Percentiles rank a stretch among this genome's conserved stretches.
phyloP scores from a whole-genome alignment of 257 asterid genomes.

The Thymus quinquecostatus region DNA sequence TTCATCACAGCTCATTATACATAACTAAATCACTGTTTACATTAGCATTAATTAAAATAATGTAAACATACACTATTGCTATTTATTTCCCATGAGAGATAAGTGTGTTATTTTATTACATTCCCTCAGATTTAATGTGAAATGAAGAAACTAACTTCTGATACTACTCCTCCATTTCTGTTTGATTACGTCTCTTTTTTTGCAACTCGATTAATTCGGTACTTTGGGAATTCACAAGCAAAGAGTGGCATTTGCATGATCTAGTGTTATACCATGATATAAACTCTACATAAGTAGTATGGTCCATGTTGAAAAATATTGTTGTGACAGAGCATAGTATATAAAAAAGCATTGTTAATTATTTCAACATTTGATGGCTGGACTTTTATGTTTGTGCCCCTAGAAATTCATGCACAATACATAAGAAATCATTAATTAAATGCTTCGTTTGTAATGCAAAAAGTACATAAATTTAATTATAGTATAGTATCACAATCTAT shows the following conservation, averaged over 20 bases:
- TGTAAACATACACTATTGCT: background rate
- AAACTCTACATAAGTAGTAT: conserved; percentile 37
- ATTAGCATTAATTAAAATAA: background rate
- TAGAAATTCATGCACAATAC: conserved; percentile 26
- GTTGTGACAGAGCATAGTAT: conserved; percentile 29
- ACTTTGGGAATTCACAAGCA: conserved; percentile 27
- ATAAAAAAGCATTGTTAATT: conserved; percentile 16
- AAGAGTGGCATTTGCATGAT: conserved; percentile 42
- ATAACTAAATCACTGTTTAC: conserved; percentile 28
- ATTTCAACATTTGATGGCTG: conserved; percentile 43
- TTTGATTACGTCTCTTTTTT: too few species aligned
- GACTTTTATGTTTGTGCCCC: conserved; percentile 29
- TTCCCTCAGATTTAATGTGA: too few species aligned
- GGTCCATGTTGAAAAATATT: conserved; percentile 40
- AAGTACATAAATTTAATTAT: too few species aligned
- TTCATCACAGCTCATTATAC: conserved; percentile 33
- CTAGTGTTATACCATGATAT: conserved; percentile 36
- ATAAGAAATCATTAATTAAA: conserved; percentile 27
- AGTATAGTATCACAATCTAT: too few species aligned
- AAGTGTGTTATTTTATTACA: too few species aligned
- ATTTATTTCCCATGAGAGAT: background rate
- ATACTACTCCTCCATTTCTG: too few species aligned
- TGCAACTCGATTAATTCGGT: conserved; percentile 14
- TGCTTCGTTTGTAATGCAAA: background rate
- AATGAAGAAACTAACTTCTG: too few species aligned